These are phyloP conservation scores for Aquilaria agallochum DNA, from an alignment of 441 rosid species.

Conservation along the genomic window DNA sequence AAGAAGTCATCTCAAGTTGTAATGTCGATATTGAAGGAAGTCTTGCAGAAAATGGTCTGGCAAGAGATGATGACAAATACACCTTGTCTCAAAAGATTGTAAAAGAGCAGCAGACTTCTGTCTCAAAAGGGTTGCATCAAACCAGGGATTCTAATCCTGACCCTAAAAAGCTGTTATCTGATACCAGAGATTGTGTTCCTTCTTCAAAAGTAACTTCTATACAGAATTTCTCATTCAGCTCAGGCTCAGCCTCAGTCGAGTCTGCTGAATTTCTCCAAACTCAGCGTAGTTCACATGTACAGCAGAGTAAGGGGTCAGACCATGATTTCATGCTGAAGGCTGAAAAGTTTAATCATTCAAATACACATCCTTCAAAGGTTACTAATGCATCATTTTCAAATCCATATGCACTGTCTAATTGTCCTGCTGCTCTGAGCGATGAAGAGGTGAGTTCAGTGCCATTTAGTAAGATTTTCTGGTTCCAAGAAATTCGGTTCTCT, in stretches of 20 bases:
- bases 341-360: slow-evolving; percentile 55
- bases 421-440: slow-evolving; percentile 64
- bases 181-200: slow-evolving; percentile 43
- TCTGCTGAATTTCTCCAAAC: slow-evolving; percentile 30
- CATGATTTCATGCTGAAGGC: slow-evolving; percentile 43
- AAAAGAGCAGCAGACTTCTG: slow-evolving; percentile 42
- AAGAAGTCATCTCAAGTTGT: slow-evolving; percentile 29
- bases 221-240: slow-evolving; percentile 28
- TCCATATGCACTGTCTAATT: slow-evolving; percentile 37
- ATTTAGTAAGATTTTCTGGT: slow-evolving; percentile 4
- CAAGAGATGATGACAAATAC: slow-evolving; percentile 35
- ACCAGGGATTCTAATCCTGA: slow-evolving; percentile 45
- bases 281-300: slow-evolving; percentile 30
- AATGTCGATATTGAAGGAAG: slow-evolving; percentile 37
- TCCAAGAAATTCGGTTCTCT: slow-evolving; percentile 1
- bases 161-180: slow-evolving; percentile 35
- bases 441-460: slow-evolving; percentile 67
- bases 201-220: slow-evolving; percentile 35
- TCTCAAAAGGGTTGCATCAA: slow-evolving; percentile 32
- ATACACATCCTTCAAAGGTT: slow-evolving; percentile 40
- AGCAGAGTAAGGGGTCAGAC: slow-evolving; percentile 34
- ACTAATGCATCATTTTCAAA: slow-evolving; percentile 39
- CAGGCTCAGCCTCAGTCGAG: slow-evolving; percentile 30
- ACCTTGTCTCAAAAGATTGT: slow-evolving; percentile 31
- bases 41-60: slow-evolving; percentile 34